These are phyloP conservation scores for Coprinopsis marcescibilis DNA, from an alignment of 768 basidiomycete genomes.

Conservation along the genomic window DNA sequence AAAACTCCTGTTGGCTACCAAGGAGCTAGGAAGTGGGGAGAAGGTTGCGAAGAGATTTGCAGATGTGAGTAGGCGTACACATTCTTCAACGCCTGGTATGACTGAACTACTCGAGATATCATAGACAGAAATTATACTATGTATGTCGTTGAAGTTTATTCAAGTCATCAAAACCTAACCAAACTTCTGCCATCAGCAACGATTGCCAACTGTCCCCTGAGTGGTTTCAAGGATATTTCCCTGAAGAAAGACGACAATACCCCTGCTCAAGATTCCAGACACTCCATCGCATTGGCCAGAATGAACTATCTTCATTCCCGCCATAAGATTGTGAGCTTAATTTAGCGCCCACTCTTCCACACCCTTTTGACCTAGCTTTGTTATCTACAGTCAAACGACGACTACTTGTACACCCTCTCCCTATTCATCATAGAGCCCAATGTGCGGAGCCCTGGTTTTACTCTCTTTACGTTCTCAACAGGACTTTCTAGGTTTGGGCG, in stretches of 20 bases:
- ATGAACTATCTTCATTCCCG: conserved; percentile 34
- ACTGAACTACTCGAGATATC: conserved; percentile 4
- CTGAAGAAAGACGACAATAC: conserved; percentile 5
- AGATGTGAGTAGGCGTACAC: conserved; percentile 33
- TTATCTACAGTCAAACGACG: conserved; percentile 27
- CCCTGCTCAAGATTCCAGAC: conserved; percentile 25
- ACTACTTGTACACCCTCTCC: conserved; percentile 26
- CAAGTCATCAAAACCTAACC: background rate
- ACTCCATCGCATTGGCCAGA: conserved; percentile 30
- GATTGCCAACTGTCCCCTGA: conserved; percentile 25
- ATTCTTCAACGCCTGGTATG: background rate
- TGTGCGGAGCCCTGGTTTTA: conserved; percentile 2
- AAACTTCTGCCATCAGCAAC: conserved; percentile 18
- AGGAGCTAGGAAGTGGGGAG: conserved; percentile 29
- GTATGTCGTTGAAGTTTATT: conserved; percentile 18
- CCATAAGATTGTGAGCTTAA: conserved; percentile 30
- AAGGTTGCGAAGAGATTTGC: conserved; percentile 38
- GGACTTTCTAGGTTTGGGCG: conserved; percentile 6
- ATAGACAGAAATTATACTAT: conserved; percentile 41
- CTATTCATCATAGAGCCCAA: conserved; percentile 28
- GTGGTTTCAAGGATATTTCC: conserved; percentile 10
- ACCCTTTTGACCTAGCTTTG: background rate
- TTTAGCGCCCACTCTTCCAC: background rate
- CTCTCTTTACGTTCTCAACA: background rate
- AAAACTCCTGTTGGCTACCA: conserved; percentile 34